Evolutionary conservation across 1,139 yeast species (phyloP).

Genomic region (Arxiozyma heterogenica): DNA sequence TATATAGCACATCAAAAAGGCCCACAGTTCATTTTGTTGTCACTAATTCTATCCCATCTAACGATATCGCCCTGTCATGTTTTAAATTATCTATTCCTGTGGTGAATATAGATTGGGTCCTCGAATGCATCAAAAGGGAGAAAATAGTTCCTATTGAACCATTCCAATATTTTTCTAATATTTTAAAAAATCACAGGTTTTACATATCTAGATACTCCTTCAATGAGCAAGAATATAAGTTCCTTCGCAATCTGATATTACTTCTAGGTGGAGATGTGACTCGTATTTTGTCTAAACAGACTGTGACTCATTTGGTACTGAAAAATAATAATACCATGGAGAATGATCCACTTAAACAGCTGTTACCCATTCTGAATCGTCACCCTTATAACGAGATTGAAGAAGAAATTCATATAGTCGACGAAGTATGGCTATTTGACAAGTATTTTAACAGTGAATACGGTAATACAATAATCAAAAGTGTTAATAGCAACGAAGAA

Average conservation of each 20-base stretch:
- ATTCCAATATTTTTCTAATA: slow-evolving; percentile 55
- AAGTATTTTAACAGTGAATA: neutral
- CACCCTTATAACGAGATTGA: neutral
- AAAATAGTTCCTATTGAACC: slow-evolving; percentile 40
- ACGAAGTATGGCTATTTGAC: neutral
- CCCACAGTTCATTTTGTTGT: neutral
- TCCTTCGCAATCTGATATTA: slow-evolving; percentile 45
- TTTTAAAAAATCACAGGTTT: slow-evolving; percentile 52
- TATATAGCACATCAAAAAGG: neutral
- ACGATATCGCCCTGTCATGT: slow-evolving; percentile 22
- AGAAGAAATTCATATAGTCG: neutral
- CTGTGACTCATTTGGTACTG: slow-evolving; percentile 70
- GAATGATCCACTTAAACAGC: slow-evolving; percentile 27
- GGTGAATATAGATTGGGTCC: slow-evolving; percentile 56
- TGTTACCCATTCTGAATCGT: slow-evolving; percentile 14
- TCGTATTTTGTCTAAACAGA: slow-evolving; percentile 46
- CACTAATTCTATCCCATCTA: neutral
- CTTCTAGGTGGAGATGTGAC: slow-evolving; percentile 71
- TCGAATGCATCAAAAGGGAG: slow-evolving; percentile 37
- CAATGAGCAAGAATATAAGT: slow-evolving; percentile 56
- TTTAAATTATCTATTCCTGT: slow-evolving; percentile 55
- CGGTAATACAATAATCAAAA: neutral
- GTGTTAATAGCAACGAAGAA: neutral
- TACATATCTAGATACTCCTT: slow-evolving; percentile 51
- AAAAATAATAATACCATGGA: slow-evolving; percentile 8